A percentile compares a stretch with the other conserved stretches of the same genome.
Conservation (phyloP, 106 monocot species). For the Amphibolis antarctica region DNA sequence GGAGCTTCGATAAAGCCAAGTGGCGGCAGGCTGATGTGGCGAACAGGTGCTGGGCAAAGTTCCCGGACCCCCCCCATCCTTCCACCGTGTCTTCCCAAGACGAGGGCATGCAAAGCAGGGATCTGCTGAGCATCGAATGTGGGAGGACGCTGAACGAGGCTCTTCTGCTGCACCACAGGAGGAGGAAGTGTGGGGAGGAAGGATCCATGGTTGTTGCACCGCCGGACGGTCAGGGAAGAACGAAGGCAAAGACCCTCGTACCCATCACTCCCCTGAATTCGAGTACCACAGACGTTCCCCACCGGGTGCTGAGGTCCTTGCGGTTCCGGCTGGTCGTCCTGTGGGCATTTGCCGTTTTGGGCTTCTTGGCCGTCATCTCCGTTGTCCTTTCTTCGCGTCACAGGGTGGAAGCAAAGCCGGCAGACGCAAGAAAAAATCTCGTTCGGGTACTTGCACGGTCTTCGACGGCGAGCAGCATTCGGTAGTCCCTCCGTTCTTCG, state of each 20-base stretch:
- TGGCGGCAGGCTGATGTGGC: conserved; percentile 72
- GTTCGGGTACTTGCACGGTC: too few relatives aligned
- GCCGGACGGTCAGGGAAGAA: neutral
- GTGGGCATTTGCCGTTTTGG: conserved; percentile 67
- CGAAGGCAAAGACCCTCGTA: neutral
- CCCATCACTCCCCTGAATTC: conserved; percentile 10
- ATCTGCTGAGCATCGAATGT: conserved; percentile 87
- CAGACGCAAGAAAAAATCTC: conserved; percentile 32
- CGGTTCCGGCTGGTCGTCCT: conserved; percentile 57
- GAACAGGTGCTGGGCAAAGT: conserved; percentile 88
- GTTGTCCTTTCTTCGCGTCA: conserved; percentile 37
- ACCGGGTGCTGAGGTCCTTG: conserved; percentile 8
- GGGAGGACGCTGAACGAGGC: conserved; percentile 60
- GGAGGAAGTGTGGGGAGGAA: conserved; percentile 31
- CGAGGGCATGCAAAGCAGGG: conserved; percentile 32
- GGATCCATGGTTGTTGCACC: neutral
- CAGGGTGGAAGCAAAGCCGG: conserved; percentile 20
- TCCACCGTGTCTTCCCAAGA: conserved; percentile 29
- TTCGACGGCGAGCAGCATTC: too few relatives aligned
- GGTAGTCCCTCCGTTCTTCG: too few relatives aligned
- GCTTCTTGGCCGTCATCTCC: conserved; percentile 51
- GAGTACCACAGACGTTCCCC: conserved; percentile 4
- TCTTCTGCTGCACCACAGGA: conserved; percentile 63
- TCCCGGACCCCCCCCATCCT: conserved; percentile 86
- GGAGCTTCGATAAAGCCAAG: conserved; percentile 98